Conservation (phyloP, 192 early-diverging fungal genomes). For the Podila minutissima region DNA sequence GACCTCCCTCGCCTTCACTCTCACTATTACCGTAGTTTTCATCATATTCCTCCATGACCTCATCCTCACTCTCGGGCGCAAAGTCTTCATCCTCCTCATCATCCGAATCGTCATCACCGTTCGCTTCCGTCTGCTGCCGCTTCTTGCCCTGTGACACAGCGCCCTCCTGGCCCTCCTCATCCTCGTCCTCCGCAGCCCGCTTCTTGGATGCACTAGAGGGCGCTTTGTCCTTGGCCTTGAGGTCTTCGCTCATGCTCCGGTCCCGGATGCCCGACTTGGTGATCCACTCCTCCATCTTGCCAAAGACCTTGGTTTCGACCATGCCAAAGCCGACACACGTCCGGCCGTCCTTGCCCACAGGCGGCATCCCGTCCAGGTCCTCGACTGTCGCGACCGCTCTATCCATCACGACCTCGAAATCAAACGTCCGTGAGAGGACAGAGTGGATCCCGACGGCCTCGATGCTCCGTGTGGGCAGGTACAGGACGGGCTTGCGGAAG, state of each 20-base stretch:
- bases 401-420: constrained; percentile 46
- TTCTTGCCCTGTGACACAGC: background rate
- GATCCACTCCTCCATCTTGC: constrained; percentile 45
- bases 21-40: constrained; percentile 7
- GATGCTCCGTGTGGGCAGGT: constrained; percentile 14
- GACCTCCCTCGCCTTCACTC: background rate
- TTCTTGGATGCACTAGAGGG: constrained; percentile 9
- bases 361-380: constrained; percentile 10
- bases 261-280: constrained; percentile 44
- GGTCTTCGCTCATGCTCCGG: constrained; percentile 42
- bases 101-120: constrained; percentile 17
- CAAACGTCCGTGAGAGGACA: constrained; percentile 39
- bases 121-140: background rate
- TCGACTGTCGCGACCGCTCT: background rate
- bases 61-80: constrained; percentile 45
- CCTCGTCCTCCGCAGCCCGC: constrained; percentile 14
- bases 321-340: constrained; percentile 24
- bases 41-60: constrained; percentile 49
- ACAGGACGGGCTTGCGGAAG: constrained; percentile 43
- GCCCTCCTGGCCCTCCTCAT: constrained; percentile 9
- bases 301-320: constrained; percentile 47
- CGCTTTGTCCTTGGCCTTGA: constrained; percentile 49
- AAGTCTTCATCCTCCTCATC: constrained; percentile 48
- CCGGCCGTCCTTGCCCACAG: background rate
- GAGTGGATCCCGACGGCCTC: constrained; percentile 33